Conservation (phyloP, 441 rosid species). For the Monsonia emarginata region DNA sequence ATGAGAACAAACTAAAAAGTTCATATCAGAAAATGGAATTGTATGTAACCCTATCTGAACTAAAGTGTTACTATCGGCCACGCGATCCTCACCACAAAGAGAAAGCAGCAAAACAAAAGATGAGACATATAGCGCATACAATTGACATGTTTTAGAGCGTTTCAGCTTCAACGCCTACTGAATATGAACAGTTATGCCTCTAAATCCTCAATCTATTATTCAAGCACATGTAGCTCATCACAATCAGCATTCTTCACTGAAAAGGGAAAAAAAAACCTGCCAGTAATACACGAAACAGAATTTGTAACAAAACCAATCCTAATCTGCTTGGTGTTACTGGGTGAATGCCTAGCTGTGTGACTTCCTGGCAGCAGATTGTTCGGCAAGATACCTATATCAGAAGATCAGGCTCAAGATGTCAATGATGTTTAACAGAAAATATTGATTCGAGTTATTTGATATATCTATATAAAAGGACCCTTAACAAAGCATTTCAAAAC, state of each 20-base stretch:
- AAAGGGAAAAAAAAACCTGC: too few species aligned
- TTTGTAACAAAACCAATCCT: neutral
- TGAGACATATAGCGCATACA: neutral
- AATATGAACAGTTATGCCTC: neutral
- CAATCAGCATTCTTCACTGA: too few species aligned
- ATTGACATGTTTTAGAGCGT: neutral
- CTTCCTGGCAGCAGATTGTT: slow-evolving; percentile 30
- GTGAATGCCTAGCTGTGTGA: slow-evolving; percentile 11
- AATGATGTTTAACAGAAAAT: neutral
- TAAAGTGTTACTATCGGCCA: too few species aligned
- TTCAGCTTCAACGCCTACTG: neutral
- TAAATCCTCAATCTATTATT: neutral
- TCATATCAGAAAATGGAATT: too few species aligned
- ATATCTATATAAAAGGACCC: too few species aligned
- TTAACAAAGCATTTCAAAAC: too few species aligned
- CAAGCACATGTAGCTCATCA: neutral
- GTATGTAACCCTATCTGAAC: too few species aligned
- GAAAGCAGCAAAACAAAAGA: neutral
- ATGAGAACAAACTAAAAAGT: too few species aligned
- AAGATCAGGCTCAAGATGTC: neutral
- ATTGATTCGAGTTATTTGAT: too few species aligned
- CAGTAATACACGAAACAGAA: neutral
- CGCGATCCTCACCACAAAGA: neutral
- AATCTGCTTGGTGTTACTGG: neutral
- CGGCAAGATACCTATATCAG: slow-evolving; percentile 35